Evolutionary conservation across 2,329 filamentous ascomycete genomes (phyloP).

Genomic region (Phaeosphaeriaceae sp.): DNA sequence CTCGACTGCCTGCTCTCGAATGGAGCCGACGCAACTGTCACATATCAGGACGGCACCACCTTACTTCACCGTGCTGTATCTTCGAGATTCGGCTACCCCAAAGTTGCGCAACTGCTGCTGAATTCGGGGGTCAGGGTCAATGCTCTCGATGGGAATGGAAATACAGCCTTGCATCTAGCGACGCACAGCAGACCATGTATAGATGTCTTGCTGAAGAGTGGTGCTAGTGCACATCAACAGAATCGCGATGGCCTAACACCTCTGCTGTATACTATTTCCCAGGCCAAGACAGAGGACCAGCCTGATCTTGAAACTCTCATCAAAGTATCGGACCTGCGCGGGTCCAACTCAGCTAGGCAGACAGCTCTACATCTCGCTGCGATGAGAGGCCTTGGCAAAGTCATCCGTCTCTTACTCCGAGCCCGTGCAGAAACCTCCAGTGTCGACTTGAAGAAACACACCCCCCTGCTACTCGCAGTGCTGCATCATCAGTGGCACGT

Average conservation of each 20-base stretch:
- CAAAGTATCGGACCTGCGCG: slow-evolving; percentile 30
- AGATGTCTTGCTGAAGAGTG: slow-evolving; percentile 32
- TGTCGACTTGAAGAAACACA: slow-evolving; percentile 31
- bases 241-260: slow-evolving; percentile 32
- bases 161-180: slow-evolving; percentile 37
- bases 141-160: slow-evolving; percentile 29
- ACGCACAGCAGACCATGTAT: slow-evolving; percentile 29
- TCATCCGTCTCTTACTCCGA: slow-evolving; percentile 29
- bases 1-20: slow-evolving; percentile 33
- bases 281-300: slow-evolving; percentile 21
- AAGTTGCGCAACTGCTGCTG: slow-evolving; percentile 31
- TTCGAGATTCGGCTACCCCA: slow-evolving; percentile 19
- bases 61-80: slow-evolving; percentile 38
- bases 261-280: slow-evolving; percentile 22
- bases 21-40: slow-evolving; percentile 28
- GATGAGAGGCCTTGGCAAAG: slow-evolving; percentile 29
- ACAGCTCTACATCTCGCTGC: slow-evolving; percentile 41
- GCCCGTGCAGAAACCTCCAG: slow-evolving; percentile 30
- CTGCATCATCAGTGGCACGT: slow-evolving; percentile 36
- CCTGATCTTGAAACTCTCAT: slow-evolving; percentile 33
- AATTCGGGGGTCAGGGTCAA: slow-evolving; percentile 29
- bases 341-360: slow-evolving; percentile 18
- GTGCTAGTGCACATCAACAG: slow-evolving; percentile 22
- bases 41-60: slow-evolving; percentile 37
- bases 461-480: slow-evolving; percentile 40